Percentiles rank a stretch among this genome's conserved stretches.
phyloP scores from a whole-genome alignment of 768 basidiomycete genomes.

The Naganishia randhawae region DNA sequence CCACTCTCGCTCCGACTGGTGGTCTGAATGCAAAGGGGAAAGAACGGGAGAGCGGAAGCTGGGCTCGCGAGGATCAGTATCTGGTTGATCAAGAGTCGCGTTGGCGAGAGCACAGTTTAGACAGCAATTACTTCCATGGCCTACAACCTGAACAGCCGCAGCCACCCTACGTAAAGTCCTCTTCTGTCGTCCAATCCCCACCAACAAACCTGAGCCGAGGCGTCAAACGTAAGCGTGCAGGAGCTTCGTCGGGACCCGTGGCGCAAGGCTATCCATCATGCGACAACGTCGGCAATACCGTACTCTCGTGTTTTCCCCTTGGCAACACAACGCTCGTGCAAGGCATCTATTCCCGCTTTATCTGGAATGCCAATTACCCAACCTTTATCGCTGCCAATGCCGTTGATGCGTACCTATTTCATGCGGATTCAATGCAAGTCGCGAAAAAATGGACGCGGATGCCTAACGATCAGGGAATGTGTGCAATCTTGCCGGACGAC shows the following conservation, averaged over 20 bases:
- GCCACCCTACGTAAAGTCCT: background rate
- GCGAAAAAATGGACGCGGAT: constrained; percentile 16
- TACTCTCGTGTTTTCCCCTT: constrained; percentile 74
- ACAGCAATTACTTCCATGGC: background rate
- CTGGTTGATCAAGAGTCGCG: background rate
- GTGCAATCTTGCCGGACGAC: constrained; percentile 23
- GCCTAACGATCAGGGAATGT: constrained; percentile 14
- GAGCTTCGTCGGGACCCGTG: constrained; percentile 27
- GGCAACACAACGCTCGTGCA: constrained; percentile 62
- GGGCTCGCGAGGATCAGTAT: background rate
- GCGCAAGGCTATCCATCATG: constrained; percentile 44
- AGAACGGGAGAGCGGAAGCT: background rate
- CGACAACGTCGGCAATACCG: constrained; percentile 58
- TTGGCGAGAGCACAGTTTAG: background rate
- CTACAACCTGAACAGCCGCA: background rate
- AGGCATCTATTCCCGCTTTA: constrained; percentile 62
- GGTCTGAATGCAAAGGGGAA: background rate
- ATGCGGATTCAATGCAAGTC: constrained; percentile 28
- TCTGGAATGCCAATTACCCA: constrained; percentile 51
- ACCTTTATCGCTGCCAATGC: constrained; percentile 29
- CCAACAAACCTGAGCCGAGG: background rate
- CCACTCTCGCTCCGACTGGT: background rate
- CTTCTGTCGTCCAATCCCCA: background rate
- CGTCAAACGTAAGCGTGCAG: constrained; percentile 9
- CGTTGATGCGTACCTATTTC: constrained; percentile 30